A percentile compares a stretch with the other conserved stretches of the same genome.
phyloP scores from a whole-genome alignment of 768 basidiomycete genomes.

The Lentinula aciculospora region DNA sequence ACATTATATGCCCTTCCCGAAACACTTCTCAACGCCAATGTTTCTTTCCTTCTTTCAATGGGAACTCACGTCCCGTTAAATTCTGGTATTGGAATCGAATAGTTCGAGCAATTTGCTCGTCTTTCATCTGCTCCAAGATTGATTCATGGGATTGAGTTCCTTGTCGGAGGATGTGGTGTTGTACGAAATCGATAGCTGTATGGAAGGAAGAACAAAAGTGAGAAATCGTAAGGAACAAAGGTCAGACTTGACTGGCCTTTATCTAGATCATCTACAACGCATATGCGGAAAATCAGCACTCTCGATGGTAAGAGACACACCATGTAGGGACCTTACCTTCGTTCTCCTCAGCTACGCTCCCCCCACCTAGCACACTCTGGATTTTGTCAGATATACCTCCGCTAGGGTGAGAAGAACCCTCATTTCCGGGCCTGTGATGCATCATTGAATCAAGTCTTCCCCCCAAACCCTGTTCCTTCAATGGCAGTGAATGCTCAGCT shows the following conservation, averaged over 20 bases:
- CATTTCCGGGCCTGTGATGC: background rate
- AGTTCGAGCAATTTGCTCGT: constrained; percentile 30
- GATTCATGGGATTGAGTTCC: constrained; percentile 33
- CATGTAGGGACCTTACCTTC: constrained; percentile 18
- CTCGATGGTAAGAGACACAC: no score
- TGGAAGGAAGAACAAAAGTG: background rate
- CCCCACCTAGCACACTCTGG: constrained; percentile 20
- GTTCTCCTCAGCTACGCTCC: constrained; percentile 17
- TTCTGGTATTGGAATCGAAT: constrained; percentile 24
- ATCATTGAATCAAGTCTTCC: background rate
- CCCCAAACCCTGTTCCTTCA: background rate
- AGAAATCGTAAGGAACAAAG: no score
- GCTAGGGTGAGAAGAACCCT: background rate
- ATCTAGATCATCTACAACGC: constrained; percentile 19
- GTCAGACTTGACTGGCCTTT: constrained; percentile 20
- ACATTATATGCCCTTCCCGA: no score
- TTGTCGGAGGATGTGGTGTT: constrained; percentile 32
- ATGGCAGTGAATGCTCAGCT: background rate
- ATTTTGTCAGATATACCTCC: constrained; percentile 9
- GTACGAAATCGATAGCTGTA: constrained; percentile 34
- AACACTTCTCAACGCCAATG: background rate
- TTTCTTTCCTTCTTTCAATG: constrained; percentile 10
- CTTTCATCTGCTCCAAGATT: constrained; percentile 33
- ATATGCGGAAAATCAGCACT: no score
- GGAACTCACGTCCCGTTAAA: constrained; percentile 27